phyloP scores from a whole-genome alignment of 768 basidiomycete genomes.

The Phallus indusiatus region DNA sequence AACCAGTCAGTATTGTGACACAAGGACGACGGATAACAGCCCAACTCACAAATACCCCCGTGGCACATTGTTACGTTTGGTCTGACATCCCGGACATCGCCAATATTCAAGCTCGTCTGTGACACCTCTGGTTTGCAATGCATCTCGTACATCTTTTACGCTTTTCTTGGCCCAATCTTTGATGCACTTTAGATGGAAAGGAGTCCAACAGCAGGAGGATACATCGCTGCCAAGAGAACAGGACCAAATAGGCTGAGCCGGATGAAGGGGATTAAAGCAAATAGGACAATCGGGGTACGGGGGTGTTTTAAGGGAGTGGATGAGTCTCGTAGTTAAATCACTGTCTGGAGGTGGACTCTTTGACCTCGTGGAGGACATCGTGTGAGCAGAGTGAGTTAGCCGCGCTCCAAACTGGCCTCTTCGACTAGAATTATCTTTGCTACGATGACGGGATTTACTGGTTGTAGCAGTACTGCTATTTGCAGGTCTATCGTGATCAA shows the following conservation, averaged over 20 bases:
- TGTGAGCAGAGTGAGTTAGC: background rate
- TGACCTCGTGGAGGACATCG: background rate
- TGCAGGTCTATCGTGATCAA: too few relatives aligned
- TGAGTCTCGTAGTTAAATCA: slow-evolving; percentile 70
- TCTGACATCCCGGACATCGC: slow-evolving; percentile 92
- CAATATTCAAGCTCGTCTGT: slow-evolving; percentile 60
- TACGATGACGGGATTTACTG: background rate
- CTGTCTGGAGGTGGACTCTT: slow-evolving; percentile 5
- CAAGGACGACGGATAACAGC: background rate
- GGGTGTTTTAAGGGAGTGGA: slow-evolving; percentile 50
- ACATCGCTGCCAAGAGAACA: slow-evolving; percentile 61
- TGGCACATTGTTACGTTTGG: slow-evolving; percentile 58
- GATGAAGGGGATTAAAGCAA: slow-evolving; percentile 74
- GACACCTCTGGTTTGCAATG: slow-evolving; percentile 37
- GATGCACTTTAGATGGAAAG: slow-evolving; percentile 88
- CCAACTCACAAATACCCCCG: slow-evolving; percentile 52
- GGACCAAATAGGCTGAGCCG: slow-evolving; percentile 78
- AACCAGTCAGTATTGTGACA: background rate
- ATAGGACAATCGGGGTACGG: slow-evolving; percentile 76
- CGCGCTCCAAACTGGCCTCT: slow-evolving; percentile 6
- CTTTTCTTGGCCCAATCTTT: slow-evolving; percentile 80
- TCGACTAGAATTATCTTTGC: background rate
- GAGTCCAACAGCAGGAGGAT: slow-evolving; percentile 68
- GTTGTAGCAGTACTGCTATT: background rate
- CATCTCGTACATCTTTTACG: slow-evolving; percentile 61